Percentiles rank a stretch among this genome's conserved stretches.
Conservation (phyloP, 1,284 basidiomycete species). For the Amylostereum areolatum region DNA sequence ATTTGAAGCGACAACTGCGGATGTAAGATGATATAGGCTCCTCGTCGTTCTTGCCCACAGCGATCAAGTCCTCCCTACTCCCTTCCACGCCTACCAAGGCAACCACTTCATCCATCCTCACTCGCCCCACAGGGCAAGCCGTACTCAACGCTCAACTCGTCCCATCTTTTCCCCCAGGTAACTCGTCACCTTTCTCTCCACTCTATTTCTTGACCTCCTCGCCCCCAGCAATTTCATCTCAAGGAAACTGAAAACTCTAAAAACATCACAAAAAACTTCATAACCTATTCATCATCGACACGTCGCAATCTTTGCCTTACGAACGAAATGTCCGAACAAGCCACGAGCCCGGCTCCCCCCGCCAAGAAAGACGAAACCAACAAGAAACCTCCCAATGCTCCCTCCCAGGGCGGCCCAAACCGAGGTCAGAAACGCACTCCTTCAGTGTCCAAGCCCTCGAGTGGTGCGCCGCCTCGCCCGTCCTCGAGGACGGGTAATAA, state of each 20-base stretch:
- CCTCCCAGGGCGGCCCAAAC: constrained; percentile 24
- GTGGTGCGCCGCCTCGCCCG: constrained; percentile 40
- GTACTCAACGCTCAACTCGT: not conserved
- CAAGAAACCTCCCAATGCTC: constrained; percentile 43
- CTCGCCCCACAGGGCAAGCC: constrained; percentile 82
- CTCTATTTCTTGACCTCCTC: constrained; percentile 12
- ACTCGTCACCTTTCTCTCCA: not conserved
- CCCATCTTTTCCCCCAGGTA: too few relatives aligned
- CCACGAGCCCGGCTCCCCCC: constrained; percentile 41
- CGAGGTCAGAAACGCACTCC: constrained; percentile 49
- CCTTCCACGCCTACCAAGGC: constrained; percentile 52
- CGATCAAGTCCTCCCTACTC: constrained; percentile 40
- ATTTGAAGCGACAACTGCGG: not conserved
- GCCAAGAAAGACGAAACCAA: constrained; percentile 50
- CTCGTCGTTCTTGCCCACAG: constrained; percentile 9
- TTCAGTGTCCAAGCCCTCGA: constrained; percentile 47
- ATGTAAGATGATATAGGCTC: not conserved
- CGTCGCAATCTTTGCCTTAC: constrained; percentile 46
- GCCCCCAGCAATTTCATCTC: constrained; percentile 8
- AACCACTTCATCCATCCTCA: constrained; percentile 59
- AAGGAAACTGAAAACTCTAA: constrained; percentile 31
- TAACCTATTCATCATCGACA: constrained; percentile 16
- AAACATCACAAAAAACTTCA: constrained; percentile 46
- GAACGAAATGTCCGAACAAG: constrained; percentile 83
- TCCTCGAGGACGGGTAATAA: constrained; percentile 60